Evolutionary conservation across 2,329 filamentous ascomycete species (phyloP).

Genomic region (Macroventuria anomochaeta): DNA sequence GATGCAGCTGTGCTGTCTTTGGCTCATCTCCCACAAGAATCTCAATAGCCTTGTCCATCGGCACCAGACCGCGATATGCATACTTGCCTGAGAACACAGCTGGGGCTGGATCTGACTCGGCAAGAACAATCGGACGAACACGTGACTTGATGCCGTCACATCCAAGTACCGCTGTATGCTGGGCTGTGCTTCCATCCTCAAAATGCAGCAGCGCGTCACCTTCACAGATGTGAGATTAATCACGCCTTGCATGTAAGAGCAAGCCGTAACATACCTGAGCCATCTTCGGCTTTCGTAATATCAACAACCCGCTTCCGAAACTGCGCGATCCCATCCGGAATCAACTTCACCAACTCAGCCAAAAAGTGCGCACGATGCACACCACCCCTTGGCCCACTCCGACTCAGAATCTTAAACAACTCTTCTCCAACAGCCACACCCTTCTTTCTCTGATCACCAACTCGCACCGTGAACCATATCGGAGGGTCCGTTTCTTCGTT

Average conservation of each 20-base stretch:
- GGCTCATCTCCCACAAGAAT: slow-evolving; percentile 59
- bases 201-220: slow-evolving; percentile 48
- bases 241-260: not conserved
- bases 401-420: slow-evolving; percentile 33
- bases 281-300: slow-evolving; percentile 32
- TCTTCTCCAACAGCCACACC: slow-evolving; percentile 23
- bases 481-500: slow-evolving; percentile 23
- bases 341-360: slow-evolving; percentile 56
- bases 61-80: slow-evolving; percentile 67
- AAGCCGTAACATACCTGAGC: slow-evolving; percentile 15
- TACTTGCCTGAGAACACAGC: slow-evolving; percentile 64
- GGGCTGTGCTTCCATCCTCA: slow-evolving; percentile 53
- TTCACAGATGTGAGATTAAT: not conserved
- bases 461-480: slow-evolving; percentile 31
- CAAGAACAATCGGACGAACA: slow-evolving; percentile 61
- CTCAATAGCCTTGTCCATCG: slow-evolving; percentile 61
- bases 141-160: slow-evolving; percentile 70
- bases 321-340: slow-evolving; percentile 52
- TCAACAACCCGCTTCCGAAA: slow-evolving; percentile 51
- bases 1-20: slow-evolving; percentile 61
- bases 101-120: slow-evolving; percentile 47
- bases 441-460: slow-evolving; percentile 33
- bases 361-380: slow-evolving; percentile 59
- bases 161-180: slow-evolving; percentile 61
- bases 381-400: slow-evolving; percentile 38